Conservation (phyloP, 1,139 yeast genomes). For the Casaregolazyma lundiana region DNA sequence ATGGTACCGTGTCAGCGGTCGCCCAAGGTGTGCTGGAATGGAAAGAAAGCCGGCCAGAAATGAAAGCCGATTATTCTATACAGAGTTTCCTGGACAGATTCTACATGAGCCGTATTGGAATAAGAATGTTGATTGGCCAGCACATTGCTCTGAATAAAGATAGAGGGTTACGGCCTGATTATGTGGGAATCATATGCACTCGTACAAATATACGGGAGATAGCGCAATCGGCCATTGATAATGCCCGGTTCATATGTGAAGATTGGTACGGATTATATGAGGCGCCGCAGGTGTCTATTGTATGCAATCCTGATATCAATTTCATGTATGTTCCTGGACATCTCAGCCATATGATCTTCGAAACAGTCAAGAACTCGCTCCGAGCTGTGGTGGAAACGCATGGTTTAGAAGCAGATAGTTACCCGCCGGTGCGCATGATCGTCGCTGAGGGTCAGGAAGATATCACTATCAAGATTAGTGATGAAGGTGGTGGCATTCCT, state of each 20-base stretch:
- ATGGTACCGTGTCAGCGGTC: conserved; percentile 88
- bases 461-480: conserved; percentile 87
- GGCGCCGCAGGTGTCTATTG: conserved; percentile 73
- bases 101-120: conserved; percentile 84
- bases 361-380: conserved; percentile 74
- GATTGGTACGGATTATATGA: conserved; percentile 81
- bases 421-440: conserved; percentile 81
- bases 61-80: conserved; percentile 47
- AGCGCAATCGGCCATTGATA: conserved; percentile 80
- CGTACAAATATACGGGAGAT: conserved; percentile 74
- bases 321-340: conserved; percentile 92
- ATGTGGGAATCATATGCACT: conserved; percentile 83
- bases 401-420: conserved; percentile 51
- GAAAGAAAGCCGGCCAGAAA: conserved; percentile 43
- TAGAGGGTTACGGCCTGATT: conserved; percentile 50
- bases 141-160: conserved; percentile 76
- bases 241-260: conserved; percentile 81
- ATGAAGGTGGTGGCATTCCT: conserved; percentile 93
- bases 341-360: conserved; percentile 81
- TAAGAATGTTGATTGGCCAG: conserved; percentile 85
- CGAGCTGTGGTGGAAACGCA: conserved; percentile 82
- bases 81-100: conserved; percentile 78
- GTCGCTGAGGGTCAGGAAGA: conserved; percentile 91
- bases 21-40: conserved; percentile 92
- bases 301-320: conserved; percentile 63